Base-by-base conservation (phyloP, 495 filamentous ascomycete genomes). In the Bacidia gigantensis region DNA sequence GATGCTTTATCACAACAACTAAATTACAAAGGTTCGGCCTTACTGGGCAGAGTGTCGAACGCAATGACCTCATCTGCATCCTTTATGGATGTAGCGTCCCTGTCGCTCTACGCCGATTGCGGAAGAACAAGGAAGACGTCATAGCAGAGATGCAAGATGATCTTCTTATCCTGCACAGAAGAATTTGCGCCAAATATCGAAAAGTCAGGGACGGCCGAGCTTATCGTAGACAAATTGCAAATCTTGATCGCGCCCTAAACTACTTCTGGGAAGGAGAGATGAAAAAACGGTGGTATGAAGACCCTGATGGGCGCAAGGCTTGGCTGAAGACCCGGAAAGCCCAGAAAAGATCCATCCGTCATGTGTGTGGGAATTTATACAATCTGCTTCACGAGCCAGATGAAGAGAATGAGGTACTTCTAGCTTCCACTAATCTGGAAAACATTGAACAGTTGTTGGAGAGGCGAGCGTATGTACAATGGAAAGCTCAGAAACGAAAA, bases 1-100 rank as follows among this genome's bases (percentile, higher is more conserved):
- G 65, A 24, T 20, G 25, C 0, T 51, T 72, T 9, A 55, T 69
- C 39, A 61, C 56, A 45, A 70, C 67, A 3, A 25, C 5, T 14
- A 23, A 18, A 22, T 53, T 61, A 12, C 24, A 26, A 18, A 51
- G 35, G 26, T 24, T 53, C 3, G 51, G 51, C 26, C 41, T 53
- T 24, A 46, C 26, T 21, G 40, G 43, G 23, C 21, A 53, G 26
- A 26, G 46, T 23, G 51, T 46, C 10, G 22, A 53, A 32, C 40
- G 11, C 29, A 24, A 22, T 45, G 69, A 73, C 55, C 32, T 62
- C 0, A 57, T 72, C 11, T 69, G 65, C 43, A 68, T 72, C 32
- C 49, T 73, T 1, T 69, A 61, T 44, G 70, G 69, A 0, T 71
- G 67, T 46, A 71, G 66, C 32, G 69, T 72, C 1, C 70, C 70